These are phyloP conservation scores for Colletotrichum limetticola DNA, from an alignment of 2,329 filamentous ascomycete genomes.

Conservation along the genomic window DNA sequence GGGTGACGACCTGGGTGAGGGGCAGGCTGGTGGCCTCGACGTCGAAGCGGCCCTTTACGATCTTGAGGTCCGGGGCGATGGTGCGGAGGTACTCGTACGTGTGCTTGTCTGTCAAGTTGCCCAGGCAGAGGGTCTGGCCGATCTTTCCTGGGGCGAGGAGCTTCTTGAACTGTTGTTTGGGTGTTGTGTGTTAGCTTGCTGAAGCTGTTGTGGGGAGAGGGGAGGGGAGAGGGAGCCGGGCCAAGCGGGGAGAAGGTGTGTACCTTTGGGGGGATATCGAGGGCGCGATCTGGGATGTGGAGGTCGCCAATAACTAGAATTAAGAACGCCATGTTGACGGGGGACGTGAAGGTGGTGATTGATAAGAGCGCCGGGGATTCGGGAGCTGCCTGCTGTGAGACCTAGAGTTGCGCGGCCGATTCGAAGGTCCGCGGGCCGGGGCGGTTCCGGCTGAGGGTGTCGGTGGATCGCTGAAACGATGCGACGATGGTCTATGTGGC, in stretches of 20 bases:
- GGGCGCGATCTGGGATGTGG: slow-evolving; percentile 91
- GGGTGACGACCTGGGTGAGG: slow-evolving; percentile 73
- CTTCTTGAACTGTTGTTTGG: slow-evolving; percentile 76
- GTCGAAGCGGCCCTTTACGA: slow-evolving; percentile 75
- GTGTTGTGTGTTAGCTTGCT: slow-evolving; percentile 18
- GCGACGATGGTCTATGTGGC: background rate
- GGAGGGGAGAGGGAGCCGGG: slow-evolving; percentile 9
- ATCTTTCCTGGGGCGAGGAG: slow-evolving; percentile 87
- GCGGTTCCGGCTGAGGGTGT: background rate
- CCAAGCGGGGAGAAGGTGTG: slow-evolving; percentile 14
- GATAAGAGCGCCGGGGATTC: slow-evolving; percentile 9
- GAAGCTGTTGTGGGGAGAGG: slow-evolving; percentile 3
- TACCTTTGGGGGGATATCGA: slow-evolving; percentile 92
- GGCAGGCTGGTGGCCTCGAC: slow-evolving; percentile 74
- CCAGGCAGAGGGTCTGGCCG: slow-evolving; percentile 81
- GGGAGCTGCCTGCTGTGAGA: background rate
- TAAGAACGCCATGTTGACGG: slow-evolving; percentile 80
- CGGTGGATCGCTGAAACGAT: background rate
- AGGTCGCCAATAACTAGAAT: slow-evolving; percentile 94
- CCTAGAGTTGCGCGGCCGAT: slow-evolving; percentile 16
- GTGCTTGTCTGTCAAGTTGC: slow-evolving; percentile 82
- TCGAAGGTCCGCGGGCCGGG: background rate
- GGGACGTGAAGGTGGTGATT: background rate
- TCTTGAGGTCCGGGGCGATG: slow-evolving; percentile 78
- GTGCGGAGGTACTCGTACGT: slow-evolving; percentile 85